phyloP scores from a whole-genome alignment of 768 basidiomycete genomes.

The Pleurotus cornucopiae region DNA sequence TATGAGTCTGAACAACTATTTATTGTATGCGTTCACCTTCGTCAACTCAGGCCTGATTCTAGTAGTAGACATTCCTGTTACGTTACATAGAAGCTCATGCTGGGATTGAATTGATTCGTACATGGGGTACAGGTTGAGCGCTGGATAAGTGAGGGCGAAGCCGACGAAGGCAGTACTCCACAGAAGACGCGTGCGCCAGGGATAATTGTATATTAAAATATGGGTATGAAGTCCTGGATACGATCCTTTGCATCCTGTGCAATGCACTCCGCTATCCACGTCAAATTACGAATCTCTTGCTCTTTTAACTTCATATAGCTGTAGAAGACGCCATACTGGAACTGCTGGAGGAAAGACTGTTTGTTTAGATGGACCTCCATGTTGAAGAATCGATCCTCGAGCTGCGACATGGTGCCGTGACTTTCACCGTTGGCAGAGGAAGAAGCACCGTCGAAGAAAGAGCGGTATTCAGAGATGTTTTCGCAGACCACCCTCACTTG shows the following conservation, averaged over 20 bases:
- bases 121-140: background rate
- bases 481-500: conserved; percentile 88
- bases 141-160: background rate
- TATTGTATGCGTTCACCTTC: too few relatives aligned
- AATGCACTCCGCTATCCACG: conserved; percentile 97
- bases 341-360: conserved; percentile 91
- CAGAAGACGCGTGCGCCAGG: background rate
- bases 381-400: conserved; percentile 94
- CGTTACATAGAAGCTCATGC: too few relatives aligned
- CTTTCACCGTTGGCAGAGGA: conserved; percentile 33
- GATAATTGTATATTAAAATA: conserved; percentile 55
- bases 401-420: conserved; percentile 50
- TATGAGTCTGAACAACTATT: too few relatives aligned
- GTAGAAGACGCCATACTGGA: conserved; percentile 92
- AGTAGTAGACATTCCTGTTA: too few relatives aligned
- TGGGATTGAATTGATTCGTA: background rate
- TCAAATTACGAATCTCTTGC: conserved; percentile 84
- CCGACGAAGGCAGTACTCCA: too few relatives aligned
- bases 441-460: conserved; percentile 73
- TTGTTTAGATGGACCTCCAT: conserved; percentile 95
- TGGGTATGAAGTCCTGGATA: conserved; percentile 92
- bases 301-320: conserved; percentile 91
- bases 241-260: conserved; percentile 94
- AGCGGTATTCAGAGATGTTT: conserved; percentile 81
- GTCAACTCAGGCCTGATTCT: too few relatives aligned